Conservation (phyloP, 495 filamentous ascomycete genomes). For the Beverwykella pulmonaria region DNA sequence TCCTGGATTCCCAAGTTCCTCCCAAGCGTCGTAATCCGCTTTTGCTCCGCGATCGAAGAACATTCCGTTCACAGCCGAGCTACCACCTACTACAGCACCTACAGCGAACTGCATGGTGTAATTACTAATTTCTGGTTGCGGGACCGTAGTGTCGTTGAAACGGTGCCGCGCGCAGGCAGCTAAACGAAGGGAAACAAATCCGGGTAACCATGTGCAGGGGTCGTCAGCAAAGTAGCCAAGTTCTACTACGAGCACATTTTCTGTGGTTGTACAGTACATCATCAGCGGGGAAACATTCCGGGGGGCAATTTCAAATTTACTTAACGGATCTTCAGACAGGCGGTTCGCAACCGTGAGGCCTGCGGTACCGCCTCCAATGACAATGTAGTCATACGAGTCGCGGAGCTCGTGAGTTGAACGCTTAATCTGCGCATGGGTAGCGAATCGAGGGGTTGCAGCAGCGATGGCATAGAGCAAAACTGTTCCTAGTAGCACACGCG, state of each 20-base stretch:
- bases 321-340: slow-evolving; percentile 23
- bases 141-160: slow-evolving; percentile 24
- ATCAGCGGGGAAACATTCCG: background rate
- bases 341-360: slow-evolving; percentile 27
- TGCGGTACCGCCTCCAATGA: slow-evolving; percentile 32
- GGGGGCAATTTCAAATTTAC: background rate
- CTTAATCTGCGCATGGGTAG: slow-evolving; percentile 6
- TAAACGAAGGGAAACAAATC: too few relatives aligned
- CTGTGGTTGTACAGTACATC: too few relatives aligned
- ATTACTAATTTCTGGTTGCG: slow-evolving; percentile 23
- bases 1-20: slow-evolving; percentile 24
- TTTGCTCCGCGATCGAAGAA: slow-evolving; percentile 27
- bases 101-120: background rate
- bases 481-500: too few relatives aligned
- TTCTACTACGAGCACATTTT: slow-evolving; percentile 32
- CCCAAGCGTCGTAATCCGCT: slow-evolving; percentile 34
- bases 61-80: slow-evolving; percentile 32
- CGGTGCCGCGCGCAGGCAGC: background rate
- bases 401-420: slow-evolving; percentile 15
- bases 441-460: background rate
- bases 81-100: slow-evolving; percentile 11
- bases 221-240: slow-evolving; percentile 30
- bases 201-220: slow-evolving; percentile 16
- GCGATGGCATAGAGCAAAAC: too few relatives aligned
- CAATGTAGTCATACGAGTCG: slow-evolving; percentile 31